Evolutionary conservation across 495 filamentous ascomycete species (phyloP).

Genomic region (Penicillium longicatenatum): DNA sequence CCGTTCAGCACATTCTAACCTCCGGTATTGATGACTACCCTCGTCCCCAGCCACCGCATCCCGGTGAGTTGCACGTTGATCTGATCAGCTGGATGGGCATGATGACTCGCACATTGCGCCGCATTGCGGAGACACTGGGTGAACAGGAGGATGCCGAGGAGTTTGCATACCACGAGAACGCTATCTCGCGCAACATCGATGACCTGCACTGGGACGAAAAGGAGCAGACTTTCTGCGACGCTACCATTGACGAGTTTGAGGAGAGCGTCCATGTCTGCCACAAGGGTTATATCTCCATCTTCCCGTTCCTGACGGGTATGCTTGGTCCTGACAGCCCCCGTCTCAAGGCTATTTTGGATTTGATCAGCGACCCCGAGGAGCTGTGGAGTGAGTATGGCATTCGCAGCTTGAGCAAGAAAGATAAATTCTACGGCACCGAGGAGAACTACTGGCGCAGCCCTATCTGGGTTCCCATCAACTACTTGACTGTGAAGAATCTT

Average conservation of each 20-base stretch:
- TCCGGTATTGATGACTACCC: slow-evolving; percentile 97
- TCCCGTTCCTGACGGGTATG: slow-evolving; percentile 87
- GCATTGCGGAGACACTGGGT: slow-evolving; percentile 72
- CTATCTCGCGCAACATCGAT: slow-evolving; percentile 84
- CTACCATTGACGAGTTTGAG: slow-evolving; percentile 93
- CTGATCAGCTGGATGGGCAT: slow-evolving; percentile 95
- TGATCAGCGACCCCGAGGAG: slow-evolving; percentile 79
- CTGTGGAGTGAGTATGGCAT: slow-evolving; percentile 86
- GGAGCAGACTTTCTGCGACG: slow-evolving; percentile 85
- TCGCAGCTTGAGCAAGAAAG: slow-evolving; percentile 81
- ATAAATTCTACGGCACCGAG: slow-evolving; percentile 79
- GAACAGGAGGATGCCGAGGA: slow-evolving; percentile 73
- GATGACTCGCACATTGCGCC: slow-evolving; percentile 79
- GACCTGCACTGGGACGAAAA: slow-evolving; percentile 89
- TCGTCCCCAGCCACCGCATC: slow-evolving; percentile 92
- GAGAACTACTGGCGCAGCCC: slow-evolving; percentile 99
- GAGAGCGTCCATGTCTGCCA: slow-evolving; percentile 90
- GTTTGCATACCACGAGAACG: slow-evolving; percentile 71
- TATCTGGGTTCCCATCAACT: slow-evolving; percentile 98
- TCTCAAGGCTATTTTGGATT: slow-evolving; percentile 71
- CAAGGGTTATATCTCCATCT: slow-evolving; percentile 93
- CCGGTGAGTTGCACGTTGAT: slow-evolving; percentile 94
- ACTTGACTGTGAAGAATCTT: slow-evolving; percentile 80
- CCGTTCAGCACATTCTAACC: slow-evolving; percentile 80
- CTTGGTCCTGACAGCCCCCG: slow-evolving; percentile 69